These are phyloP conservation scores for Dactylellina leptospora DNA, from an alignment of 2,329 filamentous ascomycete genomes.

Conservation along the genomic window DNA sequence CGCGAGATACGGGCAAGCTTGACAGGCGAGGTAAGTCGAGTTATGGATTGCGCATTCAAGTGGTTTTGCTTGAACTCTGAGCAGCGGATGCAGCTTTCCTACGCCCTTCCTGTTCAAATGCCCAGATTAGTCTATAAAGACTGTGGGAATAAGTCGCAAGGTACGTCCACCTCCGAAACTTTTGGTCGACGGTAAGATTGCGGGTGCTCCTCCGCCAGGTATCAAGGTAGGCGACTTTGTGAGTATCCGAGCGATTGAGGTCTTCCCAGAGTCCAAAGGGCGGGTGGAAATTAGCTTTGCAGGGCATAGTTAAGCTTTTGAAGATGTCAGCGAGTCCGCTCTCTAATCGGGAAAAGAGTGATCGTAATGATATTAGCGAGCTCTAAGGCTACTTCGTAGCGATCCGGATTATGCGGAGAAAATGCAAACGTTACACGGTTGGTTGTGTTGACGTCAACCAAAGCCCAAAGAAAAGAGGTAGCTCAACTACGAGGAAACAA, in stretches of 20 bases:
- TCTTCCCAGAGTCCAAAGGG: neutral
- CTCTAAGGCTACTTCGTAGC: no score
- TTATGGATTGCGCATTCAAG: no score
- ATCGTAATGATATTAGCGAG: no score
- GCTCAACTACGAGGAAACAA: no score
- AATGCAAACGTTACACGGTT: no score
- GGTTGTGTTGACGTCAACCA: no score
- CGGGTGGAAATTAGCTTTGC: neutral
- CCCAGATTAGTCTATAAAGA: neutral
- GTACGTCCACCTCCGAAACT: neutral
- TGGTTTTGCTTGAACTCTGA: neutral
- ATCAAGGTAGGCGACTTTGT: conserved; percentile 2
- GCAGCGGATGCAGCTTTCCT: no score
- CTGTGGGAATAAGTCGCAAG: neutral
- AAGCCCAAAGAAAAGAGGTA: no score
- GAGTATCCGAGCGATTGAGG: neutral
- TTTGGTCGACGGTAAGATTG: neutral
- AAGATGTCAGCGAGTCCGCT: no score
- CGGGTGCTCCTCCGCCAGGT: neutral
- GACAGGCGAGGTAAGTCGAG: neutral
- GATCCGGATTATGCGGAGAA: no score
- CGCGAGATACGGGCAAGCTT: no score
- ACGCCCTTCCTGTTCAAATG: neutral
- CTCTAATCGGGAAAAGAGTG: no score
- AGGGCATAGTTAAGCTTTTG: conserved; percentile 1